Evolutionary conservation across 371 early-diverging fungal genomes (phyloP).

Genomic region (Mucor lusitanicus): DNA sequence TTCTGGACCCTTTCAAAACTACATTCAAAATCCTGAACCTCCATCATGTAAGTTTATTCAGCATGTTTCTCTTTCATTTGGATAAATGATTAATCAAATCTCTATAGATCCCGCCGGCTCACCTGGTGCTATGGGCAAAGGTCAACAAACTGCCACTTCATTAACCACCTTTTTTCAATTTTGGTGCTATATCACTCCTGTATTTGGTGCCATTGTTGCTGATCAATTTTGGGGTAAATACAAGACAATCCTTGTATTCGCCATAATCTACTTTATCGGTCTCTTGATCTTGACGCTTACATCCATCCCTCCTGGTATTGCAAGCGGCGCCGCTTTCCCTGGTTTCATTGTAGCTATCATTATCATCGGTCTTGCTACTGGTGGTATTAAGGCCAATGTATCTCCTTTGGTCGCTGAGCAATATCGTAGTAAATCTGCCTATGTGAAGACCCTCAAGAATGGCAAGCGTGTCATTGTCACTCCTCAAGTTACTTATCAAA

Average conservation of each 20-base stretch:
- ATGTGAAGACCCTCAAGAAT: conserved; percentile 24
- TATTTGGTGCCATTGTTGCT: conserved; percentile 79
- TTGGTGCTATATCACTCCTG: conserved; percentile 79
- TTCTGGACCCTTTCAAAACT: conserved; percentile 66
- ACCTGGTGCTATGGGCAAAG: conserved; percentile 50
- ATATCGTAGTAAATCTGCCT: conserved; percentile 34
- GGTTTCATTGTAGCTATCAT: conserved; percentile 66
- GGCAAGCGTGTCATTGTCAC: conserved; percentile 48
- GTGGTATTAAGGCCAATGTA: conserved; percentile 57
- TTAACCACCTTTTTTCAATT: conserved; percentile 78
- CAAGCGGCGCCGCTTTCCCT: conserved; percentile 57
- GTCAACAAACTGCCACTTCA: conserved; percentile 66
- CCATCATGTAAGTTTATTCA: conserved; percentile 28
- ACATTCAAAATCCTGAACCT: conserved; percentile 57
- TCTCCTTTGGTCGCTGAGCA: conserved; percentile 57
- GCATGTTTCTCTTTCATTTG: background rate
- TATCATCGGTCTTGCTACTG: conserved; percentile 68
- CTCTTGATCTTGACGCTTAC: conserved; percentile 66
- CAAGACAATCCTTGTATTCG: conserved; percentile 73
- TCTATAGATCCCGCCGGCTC: conserved; percentile 42
- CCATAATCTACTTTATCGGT: conserved; percentile 69
- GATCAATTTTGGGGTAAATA: conserved; percentile 85
- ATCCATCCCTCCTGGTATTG: conserved; percentile 55
- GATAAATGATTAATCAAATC: background rate
- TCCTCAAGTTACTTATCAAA: conserved; percentile 55